phyloP scores from a whole-genome alignment of 163 green algal genomes.

The Coccomyxa subellipsoidea region DNA sequence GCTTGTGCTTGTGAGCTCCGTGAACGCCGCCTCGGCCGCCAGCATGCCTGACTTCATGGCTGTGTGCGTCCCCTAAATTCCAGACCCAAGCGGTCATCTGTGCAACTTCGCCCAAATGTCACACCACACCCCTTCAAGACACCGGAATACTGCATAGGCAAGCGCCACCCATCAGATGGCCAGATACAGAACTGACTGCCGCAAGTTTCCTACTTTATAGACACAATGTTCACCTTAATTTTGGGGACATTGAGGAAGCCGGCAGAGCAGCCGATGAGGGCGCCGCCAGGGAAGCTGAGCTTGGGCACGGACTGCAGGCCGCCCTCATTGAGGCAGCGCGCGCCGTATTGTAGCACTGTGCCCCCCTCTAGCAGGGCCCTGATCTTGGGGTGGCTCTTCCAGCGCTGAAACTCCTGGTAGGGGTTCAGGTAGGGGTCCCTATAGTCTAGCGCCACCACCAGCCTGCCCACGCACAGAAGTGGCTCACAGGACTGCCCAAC shows the following conservation, averaged over 20 bases:
- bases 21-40: slow-evolving; percentile 74
- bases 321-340: slow-evolving; percentile 83
- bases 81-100: neutral
- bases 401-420: slow-evolving; percentile 88
- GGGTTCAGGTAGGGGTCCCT: slow-evolving; percentile 78
- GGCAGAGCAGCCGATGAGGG: slow-evolving; percentile 82
- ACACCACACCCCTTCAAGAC: no score
- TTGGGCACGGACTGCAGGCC: slow-evolving; percentile 85
- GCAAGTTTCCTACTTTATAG: no score
- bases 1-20: slow-evolving; percentile 32
- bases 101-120: neutral
- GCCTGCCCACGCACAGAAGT: slow-evolving; percentile 25
- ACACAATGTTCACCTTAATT: slow-evolving; percentile 64
- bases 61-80: slow-evolving; percentile 78
- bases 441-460: slow-evolving; percentile 92
- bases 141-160: no score
- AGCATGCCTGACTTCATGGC: slow-evolving; percentile 92
- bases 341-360: slow-evolving; percentile 81
- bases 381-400: slow-evolving; percentile 84
- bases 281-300: slow-evolving; percentile 84
- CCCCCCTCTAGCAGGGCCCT: slow-evolving; percentile 72
- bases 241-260: slow-evolving; percentile 93
- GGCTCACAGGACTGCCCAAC: neutral
- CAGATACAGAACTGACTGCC: no score
- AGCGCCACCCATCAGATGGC: no score